Evolutionary conservation across 352 stramenopile species (phyloP).

Genomic region (Pythium aquatile): DNA sequence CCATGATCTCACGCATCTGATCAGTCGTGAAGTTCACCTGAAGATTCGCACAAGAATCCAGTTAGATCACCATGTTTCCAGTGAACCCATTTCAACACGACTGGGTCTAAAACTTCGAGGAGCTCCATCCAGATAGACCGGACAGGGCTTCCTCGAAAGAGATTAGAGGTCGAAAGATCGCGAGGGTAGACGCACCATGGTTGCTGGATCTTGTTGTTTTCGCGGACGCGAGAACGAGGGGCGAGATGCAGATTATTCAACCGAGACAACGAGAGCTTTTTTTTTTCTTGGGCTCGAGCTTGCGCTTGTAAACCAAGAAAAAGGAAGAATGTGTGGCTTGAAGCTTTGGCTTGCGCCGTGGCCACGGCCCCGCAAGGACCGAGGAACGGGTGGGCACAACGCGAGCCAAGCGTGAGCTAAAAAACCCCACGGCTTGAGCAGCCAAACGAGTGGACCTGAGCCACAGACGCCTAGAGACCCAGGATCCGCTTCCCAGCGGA

Average conservation of each 20-base stretch:
- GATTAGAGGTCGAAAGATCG: neutral
- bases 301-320: constrained; percentile 32
- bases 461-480: constrained; percentile 9
- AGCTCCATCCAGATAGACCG: constrained; percentile 1
- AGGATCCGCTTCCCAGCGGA: constrained; percentile 9
- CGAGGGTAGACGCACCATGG: constrained; percentile 25
- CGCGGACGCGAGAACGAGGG: constrained; percentile 17
- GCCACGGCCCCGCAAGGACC: neutral
- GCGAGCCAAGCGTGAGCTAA: constrained; percentile 15
- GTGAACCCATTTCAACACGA: neutral
- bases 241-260: constrained; percentile 11
- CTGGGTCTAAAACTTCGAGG: neutral
- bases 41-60: neutral
- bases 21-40: constrained; percentile 99
- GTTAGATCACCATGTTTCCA: neutral
- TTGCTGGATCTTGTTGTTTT: constrained; percentile 27
- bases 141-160: neutral
- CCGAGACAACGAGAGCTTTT: constrained; percentile 18
- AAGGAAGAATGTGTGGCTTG: constrained; percentile 32
- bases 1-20: constrained; percentile 98
- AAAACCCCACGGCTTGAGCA: constrained; percentile 27
- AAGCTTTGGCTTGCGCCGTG: constrained; percentile 7
- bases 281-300: constrained; percentile 21
- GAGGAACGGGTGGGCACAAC: constrained; percentile 17
- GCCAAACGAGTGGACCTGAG: constrained; percentile 31